These are phyloP conservation scores for Coemansia asiatica DNA, from an alignment of 192 early-diverging fungal species.

Conservation along the genomic window DNA sequence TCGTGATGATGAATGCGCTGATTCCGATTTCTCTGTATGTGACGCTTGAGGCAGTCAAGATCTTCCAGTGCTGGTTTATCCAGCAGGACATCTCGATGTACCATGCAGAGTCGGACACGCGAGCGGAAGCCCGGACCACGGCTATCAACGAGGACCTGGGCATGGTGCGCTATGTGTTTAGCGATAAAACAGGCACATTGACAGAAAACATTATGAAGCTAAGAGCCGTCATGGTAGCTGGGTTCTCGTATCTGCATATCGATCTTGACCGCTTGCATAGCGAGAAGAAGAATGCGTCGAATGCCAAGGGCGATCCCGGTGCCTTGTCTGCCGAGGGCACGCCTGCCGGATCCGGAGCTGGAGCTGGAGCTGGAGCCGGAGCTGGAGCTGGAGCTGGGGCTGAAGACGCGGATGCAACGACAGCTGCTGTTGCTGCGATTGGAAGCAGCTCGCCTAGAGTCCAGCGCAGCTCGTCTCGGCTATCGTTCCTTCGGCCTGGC, in stretches of 20 bases:
- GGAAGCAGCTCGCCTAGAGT: conserved; percentile 7
- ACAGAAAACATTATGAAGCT: conserved; percentile 88
- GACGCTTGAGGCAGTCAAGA: conserved; percentile 81
- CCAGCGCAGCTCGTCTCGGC: conserved; percentile 12
- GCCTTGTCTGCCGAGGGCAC: neutral
- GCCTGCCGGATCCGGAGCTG: too few relatives aligned
- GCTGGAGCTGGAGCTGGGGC: too few relatives aligned
- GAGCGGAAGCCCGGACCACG: conserved; percentile 74
- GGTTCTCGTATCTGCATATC: conserved; percentile 60
- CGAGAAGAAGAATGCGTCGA: neutral
- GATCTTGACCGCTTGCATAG: conserved; percentile 59
- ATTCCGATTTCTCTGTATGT: conserved; percentile 89
- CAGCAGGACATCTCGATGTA: conserved; percentile 80
- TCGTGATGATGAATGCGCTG: conserved; percentile 81
- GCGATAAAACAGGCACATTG: conserved; percentile 88
- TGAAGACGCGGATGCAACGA: neutral
- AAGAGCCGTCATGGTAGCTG: conserved; percentile 64
- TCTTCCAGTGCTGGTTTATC: conserved; percentile 72
- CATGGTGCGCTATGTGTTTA: conserved; percentile 84
- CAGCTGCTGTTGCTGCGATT: neutral
- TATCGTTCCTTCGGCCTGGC: conserved; percentile 26
- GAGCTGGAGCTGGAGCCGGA: too few relatives aligned
- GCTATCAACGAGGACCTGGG: conserved; percentile 88
- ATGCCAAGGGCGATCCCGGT: neutral
- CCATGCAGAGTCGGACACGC: conserved; percentile 65